Evolutionary conservation across 495 filamentous ascomycete species (phyloP), one percentile per base, ranked within the genome.

Genomic region (Penicillium canescens): DNA sequence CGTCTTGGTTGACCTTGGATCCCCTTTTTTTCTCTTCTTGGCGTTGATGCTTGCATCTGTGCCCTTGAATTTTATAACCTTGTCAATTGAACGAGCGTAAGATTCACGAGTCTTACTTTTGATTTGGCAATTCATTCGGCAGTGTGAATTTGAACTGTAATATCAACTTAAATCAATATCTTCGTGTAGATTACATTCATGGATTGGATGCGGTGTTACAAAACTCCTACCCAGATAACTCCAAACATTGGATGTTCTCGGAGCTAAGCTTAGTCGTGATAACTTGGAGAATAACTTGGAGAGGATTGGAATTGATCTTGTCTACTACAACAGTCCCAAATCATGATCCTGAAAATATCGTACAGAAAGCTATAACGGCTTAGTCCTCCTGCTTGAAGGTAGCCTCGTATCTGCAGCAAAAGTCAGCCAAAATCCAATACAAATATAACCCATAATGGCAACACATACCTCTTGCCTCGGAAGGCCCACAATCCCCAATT

Each of bases 401-500:
- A 24, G 75, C 72, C 55, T 78, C 75, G 51, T 78, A 78, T 56
- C 74, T 77, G 42, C 41, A 45, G n/a, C 26, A 10, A 12, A 43
- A 23, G 39, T 63, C 42, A 50, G 44, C 36, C 46, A 56, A 36
- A 14, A 26, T 36, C 34, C 31, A 5, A 34, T 40, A 21, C 10
- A 49, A 12, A 21, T 8, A 10, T 7, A 26, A 54, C 18, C 18
- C 18, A 18, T 23, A 51, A 20, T 44, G 34, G 41, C 16, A 69
- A 31, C 55, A 79, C 84, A 62, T 86, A 96, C 85, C 94, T 88
- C 84, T 98, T 98, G 56, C 94, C 94, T 68, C 94, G 83, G 75
- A 98, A 98, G 26, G 86, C 91, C 92, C 93, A 98, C 14, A 96
- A 71, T 4, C 94, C 94, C 91, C 91, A 98, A 68, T 98, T 98